Base-by-base conservation (phyloP, 108 stramenopile genomes). In the Seminavis robusta region DNA sequence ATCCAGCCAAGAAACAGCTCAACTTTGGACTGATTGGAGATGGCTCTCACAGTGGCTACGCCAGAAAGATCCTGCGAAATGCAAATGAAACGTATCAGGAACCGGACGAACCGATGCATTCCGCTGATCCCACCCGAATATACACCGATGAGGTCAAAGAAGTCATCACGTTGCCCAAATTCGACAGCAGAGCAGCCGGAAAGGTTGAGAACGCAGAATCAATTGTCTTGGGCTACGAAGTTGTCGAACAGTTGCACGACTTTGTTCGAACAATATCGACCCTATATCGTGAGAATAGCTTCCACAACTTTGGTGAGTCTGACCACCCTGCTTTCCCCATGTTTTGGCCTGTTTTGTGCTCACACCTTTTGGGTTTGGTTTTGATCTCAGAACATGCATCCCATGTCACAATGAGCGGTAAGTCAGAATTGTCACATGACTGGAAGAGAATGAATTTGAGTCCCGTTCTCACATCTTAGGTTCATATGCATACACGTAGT, bases 291-390 rank as follows among this genome's bases (percentile, higher is more conserved):
- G 30, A 38, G 5, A 73, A 77, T 3, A 29, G 20, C 25, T 82
- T 74, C 47, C 76, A 77, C 61, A 74, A 76, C 45, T 63, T 79
- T 20, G 83, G 79, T 31, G 74, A 77, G 37, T 61, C 71, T 10
- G 65, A 72, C 42, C 71, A 81, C 31, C 66, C 68, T 4, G 52
- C 63, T 16, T 53, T 70, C 5, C 58, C 49, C 32, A 58, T 62
- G 7, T 37, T 13, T 11, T 37, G 13, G 13, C 36, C 36, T 37
- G 13, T 11, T 37, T 8, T 37, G 10, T 11, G 13, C 8, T 37
- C 13, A 37, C 36, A 37, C 36, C 36, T 37, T 37, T 37, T 37
- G 36, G 10, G 8, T 37, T 37, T 13, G 8, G 13, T 37, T 37
- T 37, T 37, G 36, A 37, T 11, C 8, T 37, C 13, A 11, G 10